Percentiles rank a stretch among this genome's conserved stretches.
These are phyloP conservation scores for Davidsoniella eucalypti DNA, from an alignment of 2,329 filamentous ascomycete species.

Conservation along the genomic window DNA sequence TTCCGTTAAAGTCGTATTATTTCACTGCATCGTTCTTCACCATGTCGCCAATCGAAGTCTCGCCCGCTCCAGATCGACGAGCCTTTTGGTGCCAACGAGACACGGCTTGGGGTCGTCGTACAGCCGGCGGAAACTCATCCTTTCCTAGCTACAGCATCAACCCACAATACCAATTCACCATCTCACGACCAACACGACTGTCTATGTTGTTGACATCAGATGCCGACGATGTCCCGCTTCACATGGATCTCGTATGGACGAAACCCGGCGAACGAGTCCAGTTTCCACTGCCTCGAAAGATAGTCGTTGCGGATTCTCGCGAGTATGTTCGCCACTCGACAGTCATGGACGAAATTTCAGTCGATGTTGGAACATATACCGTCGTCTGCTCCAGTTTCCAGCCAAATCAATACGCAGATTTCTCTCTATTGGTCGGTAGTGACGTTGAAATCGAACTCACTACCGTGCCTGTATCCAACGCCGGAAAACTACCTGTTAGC, in stretches of 20 bases:
- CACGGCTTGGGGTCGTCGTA: slow-evolving; percentile 60
- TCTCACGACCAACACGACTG: slow-evolving; percentile 42
- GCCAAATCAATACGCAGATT: slow-evolving; percentile 56
- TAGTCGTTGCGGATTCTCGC: slow-evolving; percentile 69
- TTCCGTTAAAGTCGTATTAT: slow-evolving; percentile 57
- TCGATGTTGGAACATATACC: slow-evolving; percentile 65
- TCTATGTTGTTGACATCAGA: slow-evolving; percentile 58
- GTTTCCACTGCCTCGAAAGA: slow-evolving; percentile 50
- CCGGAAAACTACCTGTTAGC: slow-evolving; percentile 51
- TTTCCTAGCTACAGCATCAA: slow-evolving; percentile 66
- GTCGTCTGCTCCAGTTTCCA: slow-evolving; percentile 86
- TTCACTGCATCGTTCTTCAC: slow-evolving; percentile 82
- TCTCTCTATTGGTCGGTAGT: slow-evolving; percentile 58
- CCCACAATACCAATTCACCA: slow-evolving; percentile 61
- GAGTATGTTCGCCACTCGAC: slow-evolving; percentile 75
- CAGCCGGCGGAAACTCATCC: slow-evolving; percentile 70
- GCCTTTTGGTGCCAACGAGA: slow-evolving; percentile 38
- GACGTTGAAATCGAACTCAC: slow-evolving; percentile 31
- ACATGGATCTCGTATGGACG: slow-evolving; percentile 72
- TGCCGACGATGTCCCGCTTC: slow-evolving; percentile 52
- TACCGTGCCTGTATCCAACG: slow-evolving; percentile 53
- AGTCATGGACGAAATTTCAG: slow-evolving; percentile 40
- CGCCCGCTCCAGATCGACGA: slow-evolving; percentile 44
- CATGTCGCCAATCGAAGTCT: slow-evolving; percentile 40
- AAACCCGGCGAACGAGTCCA: slow-evolving; percentile 46